Percentiles rank a stretch among this genome's conserved stretches.
Conservation (phyloP, 768 basidiomycete genomes). For the Sutorius australiensis region DNA sequence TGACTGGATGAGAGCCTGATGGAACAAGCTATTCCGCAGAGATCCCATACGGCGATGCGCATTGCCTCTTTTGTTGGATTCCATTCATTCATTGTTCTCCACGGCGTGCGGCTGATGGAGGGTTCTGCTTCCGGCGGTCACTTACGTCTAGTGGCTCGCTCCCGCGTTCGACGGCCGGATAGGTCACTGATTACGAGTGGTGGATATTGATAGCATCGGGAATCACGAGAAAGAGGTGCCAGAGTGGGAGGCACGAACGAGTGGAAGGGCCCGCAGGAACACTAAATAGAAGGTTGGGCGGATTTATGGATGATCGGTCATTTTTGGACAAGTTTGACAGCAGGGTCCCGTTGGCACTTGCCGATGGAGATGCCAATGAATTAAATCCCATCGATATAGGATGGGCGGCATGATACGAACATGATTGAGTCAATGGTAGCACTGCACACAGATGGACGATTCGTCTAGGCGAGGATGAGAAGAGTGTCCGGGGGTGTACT, state of each 20-base stretch:
- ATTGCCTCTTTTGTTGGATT: slow-evolving; percentile 12
- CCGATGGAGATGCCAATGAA: slow-evolving; percentile 23
- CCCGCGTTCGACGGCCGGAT: slow-evolving; percentile 25
- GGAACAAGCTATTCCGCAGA: slow-evolving; percentile 15
- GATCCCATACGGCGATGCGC: slow-evolving; percentile 12
- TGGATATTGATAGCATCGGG: slow-evolving; percentile 21
- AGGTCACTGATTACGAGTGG: slow-evolving; percentile 9
- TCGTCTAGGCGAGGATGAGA: neutral
- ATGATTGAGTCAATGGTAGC: slow-evolving; percentile 1
- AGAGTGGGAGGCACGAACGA: slow-evolving; percentile 16
- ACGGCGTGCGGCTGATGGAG: slow-evolving; percentile 22
- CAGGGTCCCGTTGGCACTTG: slow-evolving; percentile 9
- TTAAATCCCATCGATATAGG: slow-evolving; percentile 23
- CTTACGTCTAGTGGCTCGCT: slow-evolving; percentile 34
- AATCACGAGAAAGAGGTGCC: slow-evolving; percentile 16
- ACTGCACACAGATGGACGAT: neutral
- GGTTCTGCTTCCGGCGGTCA: slow-evolving; percentile 24
- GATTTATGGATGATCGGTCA: slow-evolving; percentile 27
- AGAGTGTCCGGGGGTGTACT: slow-evolving; percentile 25
- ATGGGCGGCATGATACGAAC: slow-evolving; percentile 14
- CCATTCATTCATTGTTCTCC: slow-evolving; percentile 23
- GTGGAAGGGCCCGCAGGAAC: slow-evolving; percentile 19
- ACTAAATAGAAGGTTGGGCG: slow-evolving; percentile 27
- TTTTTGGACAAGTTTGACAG: slow-evolving; percentile 2
- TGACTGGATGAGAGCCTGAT: slow-evolving; percentile 11